Conservation (phyloP, 139 green algal species). For the Trebouxia sp. region DNA sequence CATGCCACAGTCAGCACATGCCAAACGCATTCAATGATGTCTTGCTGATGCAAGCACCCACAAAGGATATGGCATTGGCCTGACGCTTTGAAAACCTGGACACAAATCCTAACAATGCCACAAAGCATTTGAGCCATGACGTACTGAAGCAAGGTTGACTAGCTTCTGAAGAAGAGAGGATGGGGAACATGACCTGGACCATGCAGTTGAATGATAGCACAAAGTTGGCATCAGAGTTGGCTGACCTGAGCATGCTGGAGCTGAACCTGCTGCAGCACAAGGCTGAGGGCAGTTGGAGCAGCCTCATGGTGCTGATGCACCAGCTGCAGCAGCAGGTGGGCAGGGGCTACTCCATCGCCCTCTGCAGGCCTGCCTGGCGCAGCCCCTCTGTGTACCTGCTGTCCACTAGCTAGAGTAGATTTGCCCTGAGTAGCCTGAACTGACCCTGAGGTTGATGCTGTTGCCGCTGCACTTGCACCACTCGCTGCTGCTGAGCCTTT, state of each 20-base stretch:
- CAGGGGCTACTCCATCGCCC: conserved; percentile 4
- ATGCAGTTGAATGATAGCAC: neutral
- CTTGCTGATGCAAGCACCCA: too few relatives aligned
- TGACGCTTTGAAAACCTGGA: too few relatives aligned
- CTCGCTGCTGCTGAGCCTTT: neutral
- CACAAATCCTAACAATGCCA: too few relatives aligned
- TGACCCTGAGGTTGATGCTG: neutral
- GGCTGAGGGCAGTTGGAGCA: neutral
- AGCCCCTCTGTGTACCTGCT: neutral
- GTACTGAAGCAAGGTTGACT: too few relatives aligned
- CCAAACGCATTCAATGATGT: too few relatives aligned
- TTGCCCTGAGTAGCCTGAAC: neutral
- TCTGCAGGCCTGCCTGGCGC: conserved; percentile 27
- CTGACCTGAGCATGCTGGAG: neutral
- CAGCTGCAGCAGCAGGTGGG: conserved; percentile 38
- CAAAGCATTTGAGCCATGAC: too few relatives aligned
- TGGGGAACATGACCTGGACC: too few relatives aligned
- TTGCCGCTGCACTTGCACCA: neutral
- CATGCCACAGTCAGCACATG: too few relatives aligned
- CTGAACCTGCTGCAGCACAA: conserved; percentile 25
- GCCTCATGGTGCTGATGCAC: conserved; percentile 24
- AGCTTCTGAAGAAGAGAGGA: too few relatives aligned
- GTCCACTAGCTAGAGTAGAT: neutral
- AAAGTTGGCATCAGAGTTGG: neutral
- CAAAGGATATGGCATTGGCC: too few relatives aligned